Base-by-base conservation (phyloP, 2,329 filamentous ascomycete species). In the Nemania sp. region DNA sequence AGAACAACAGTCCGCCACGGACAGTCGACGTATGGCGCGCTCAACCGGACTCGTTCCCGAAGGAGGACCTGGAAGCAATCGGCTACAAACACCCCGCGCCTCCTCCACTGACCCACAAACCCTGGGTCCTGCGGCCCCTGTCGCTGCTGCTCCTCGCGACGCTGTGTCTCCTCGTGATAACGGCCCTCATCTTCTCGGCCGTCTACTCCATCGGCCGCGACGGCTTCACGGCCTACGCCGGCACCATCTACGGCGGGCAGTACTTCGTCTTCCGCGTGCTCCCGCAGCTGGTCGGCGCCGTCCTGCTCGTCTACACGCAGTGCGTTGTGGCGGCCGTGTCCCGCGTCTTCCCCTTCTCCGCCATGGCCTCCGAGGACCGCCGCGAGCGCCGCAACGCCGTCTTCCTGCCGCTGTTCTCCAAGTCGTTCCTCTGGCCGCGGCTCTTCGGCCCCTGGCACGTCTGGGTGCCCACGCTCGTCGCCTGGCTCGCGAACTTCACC, bases 191-290 rank as follows among this genome's bases (percentile, higher is more conserved):
- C 25, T 88, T 93, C 72, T 87, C 85, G 65, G 90, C 90, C 59
- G 77, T 90, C 37, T 92, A 86, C 77, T 91, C 90, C 11, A 75
- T 80, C 39, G 73, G 76, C 5, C 81, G 88, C 65, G 74, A 81
- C 10, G 91, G 91, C 0, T 77, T 97, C 12, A 87, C 84, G 71
- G 76, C 81, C 3, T 97, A 93, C 72, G 78, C 79, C 35, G 82
- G 82, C 47, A 80, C 77, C 32, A 88, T 92, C 59, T 89, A 90
- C 62, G 89, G 88, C 51, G 82, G 82, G 9, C 83, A 87, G 65
- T 97, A 96, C 75, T 97, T 97, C 73, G 76, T 96, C 48, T 95
- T 96, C 74, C 85, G 92, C 63, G 91, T 96, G 65, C 78, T 97
- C 1, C 93, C 94, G 2, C 91, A 92, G 58, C 78, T 96, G 0